Evolutionary conservation across 441 rosid genomes (phyloP), one percentile per base, ranked within the genome.

Genomic region (Gossypium gossypioides): DNA sequence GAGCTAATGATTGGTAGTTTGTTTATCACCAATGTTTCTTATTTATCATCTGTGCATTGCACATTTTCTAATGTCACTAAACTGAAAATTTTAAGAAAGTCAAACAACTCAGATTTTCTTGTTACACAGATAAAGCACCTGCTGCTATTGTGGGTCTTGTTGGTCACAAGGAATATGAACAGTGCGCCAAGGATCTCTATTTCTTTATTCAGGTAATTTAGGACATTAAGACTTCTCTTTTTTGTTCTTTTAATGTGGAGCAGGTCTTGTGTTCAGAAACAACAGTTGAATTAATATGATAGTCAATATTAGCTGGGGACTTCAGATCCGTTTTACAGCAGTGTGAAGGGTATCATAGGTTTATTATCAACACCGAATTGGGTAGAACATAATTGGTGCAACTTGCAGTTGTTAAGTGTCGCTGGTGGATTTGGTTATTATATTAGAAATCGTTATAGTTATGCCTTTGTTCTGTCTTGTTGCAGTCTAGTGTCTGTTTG

Each of bases 111-210:
- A 13, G 3, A 25, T 15, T 68, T 44, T 75, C 70, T 64, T 40
- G 19, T 52, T 68, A 77, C 91, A 77, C 92, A 96, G 99, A 91
- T 58, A 93, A 86, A 56, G 97, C 99, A 54, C 99, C 99, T 1
- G 87, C 91, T 32, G 71, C 94, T n/a, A 78, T 96, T 61, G 93
- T 90, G 13, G 77, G 97, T 37, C 93, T 96, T 67, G 91, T 96
- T 55, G 99, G 99, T 71, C 88, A 89, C 24, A 93, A 83, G 84
- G 98, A 96, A 81, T 96, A 96, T 59, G 93, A 90, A 82, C 97
- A 93, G 78, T 87, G 91, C 74, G 96, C 91, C 0, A 90, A 85
- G 83, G 99, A 96, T 77, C 89, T 96, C 64, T 96, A 96, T 81
- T 90, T 87, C 84, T 91, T 96, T 81, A 88, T 96, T 75, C 99